Conservation (phyloP, 306 rosid genomes). For the Gynostemma pentaphyllum region DNA sequence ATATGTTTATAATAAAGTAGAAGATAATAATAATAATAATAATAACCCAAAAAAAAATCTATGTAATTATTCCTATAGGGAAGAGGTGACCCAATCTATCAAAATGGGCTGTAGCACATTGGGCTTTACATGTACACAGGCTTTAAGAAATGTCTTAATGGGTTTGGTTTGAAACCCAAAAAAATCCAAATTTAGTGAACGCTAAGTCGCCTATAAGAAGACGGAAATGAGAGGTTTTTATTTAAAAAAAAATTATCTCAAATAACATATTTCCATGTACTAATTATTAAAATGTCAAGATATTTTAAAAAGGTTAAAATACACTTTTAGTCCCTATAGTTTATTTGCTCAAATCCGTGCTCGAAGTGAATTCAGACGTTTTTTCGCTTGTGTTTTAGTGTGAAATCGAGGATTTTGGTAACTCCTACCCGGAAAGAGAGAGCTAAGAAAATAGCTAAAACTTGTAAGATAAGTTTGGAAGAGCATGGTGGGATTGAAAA, state of each 20-base stretch:
- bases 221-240: neutral
- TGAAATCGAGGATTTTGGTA: conserved; percentile 69
- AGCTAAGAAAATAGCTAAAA: conserved; percentile 67
- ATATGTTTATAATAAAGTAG: too few relatives aligned
- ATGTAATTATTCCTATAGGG: neutral
- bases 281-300: too few relatives aligned
- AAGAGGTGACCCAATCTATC: neutral
- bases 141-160: neutral
- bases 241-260: neutral
- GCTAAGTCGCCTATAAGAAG: neutral
- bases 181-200: too few relatives aligned
- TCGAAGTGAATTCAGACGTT: conserved; percentile 82
- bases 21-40: too few relatives aligned
- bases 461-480: conserved; percentile 79
- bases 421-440: conserved; percentile 58
- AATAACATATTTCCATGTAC: neutral
- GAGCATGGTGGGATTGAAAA: conserved; percentile 91
- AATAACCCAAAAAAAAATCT: too few relatives aligned
- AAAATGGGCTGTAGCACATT: neutral
- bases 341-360: conserved; percentile 79
- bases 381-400: conserved; percentile 90
- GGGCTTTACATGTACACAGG: too few relatives aligned
- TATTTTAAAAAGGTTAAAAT: too few relatives aligned
- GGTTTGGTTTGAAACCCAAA: neutral
- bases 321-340: too few relatives aligned